Evolutionary conservation across 2,329 filamentous ascomycete species (phyloP), one percentile per base, ranked within the genome.

Genomic region (Stemphylium beticola): DNA sequence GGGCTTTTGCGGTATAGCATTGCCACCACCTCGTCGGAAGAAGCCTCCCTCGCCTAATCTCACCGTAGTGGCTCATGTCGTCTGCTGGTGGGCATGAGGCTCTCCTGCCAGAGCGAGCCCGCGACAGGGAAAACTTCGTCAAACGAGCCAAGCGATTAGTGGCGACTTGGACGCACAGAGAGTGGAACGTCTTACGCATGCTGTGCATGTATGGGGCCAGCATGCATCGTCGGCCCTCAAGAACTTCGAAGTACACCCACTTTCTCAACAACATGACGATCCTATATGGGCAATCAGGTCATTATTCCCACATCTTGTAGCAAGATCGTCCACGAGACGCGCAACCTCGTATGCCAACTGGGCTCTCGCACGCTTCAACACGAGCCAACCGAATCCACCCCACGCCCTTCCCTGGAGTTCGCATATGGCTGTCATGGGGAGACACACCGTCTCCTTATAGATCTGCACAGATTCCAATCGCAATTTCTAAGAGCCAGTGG

Each of bases 1-100:
- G 55, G 40, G 47, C 41, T 43, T 37, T 49, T 42, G 46, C 49
- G 60, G 49, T 34, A 61, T 60, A 58, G 60, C 57, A 61, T 58
- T 51, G 45, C 53, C 41, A 33, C 47, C 31, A n/a, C 20, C 17
- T 45, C 31, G 37, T 24, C 42, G 38, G 37, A 45, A 20, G 36
- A 34, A 20, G 37, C 18, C 14, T 36, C 36, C 37, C 36, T 24
- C 40, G 53, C 48, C 48, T 43, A 38, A 33, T 20, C 37, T 29
- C 33, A 26, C 48, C 37, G 37, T 41, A 45, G 34, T 33, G 22
- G 26, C 29, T 26, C 17, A 36, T 42, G 38, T 14, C n/a, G 14
- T 39, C 41, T 12, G 31, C 44, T 24, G 22, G 22, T 22, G 26
- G 26, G 22, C 36, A 26, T 40, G 12, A 26, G 41, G 22, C 36